A percentile compares a stretch with the other conserved stretches of the same genome.
phyloP scores from a whole-genome alignment of 2,329 filamentous ascomycete species.

The Verticillium nubilum region DNA sequence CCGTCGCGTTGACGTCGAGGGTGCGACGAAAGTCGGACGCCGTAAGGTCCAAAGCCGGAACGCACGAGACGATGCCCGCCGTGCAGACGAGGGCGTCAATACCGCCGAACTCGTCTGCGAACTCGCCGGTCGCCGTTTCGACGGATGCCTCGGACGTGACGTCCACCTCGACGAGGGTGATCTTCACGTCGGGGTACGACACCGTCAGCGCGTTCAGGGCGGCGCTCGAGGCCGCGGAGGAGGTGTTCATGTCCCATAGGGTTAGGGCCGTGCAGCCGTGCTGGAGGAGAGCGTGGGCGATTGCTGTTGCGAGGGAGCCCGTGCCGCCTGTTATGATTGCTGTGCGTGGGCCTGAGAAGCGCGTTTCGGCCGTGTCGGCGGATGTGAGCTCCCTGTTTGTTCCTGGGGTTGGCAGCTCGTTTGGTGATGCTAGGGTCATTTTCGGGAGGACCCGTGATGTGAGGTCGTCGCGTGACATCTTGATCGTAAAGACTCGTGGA shows the following conservation, averaged over 20 bases:
- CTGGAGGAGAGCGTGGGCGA: slow-evolving; percentile 64
- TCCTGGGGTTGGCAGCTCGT: slow-evolving; percentile 6
- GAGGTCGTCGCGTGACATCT: slow-evolving; percentile 12
- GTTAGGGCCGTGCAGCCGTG: slow-evolving; percentile 56
- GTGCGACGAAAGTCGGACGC: slow-evolving; percentile 55
- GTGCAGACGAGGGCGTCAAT: slow-evolving; percentile 51
- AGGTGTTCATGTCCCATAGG: slow-evolving; percentile 53
- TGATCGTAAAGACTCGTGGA: no score
- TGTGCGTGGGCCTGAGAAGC: slow-evolving; percentile 25
- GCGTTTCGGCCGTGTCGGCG: slow-evolving; percentile 7
- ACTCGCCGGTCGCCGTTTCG: slow-evolving; percentile 49
- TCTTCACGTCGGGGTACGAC: slow-evolving; percentile 48
- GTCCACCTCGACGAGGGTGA: slow-evolving; percentile 49
- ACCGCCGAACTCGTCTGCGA: slow-evolving; percentile 62
- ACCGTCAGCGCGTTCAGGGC: slow-evolving; percentile 36
- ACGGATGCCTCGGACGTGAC: slow-evolving; percentile 50
- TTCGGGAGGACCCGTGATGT: slow-evolving; percentile 17
- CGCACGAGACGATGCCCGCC: slow-evolving; percentile 62
- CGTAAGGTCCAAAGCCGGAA: slow-evolving; percentile 54
- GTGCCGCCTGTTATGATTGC: slow-evolving; percentile 58
- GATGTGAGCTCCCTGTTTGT: slow-evolving; percentile 4
- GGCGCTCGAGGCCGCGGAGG: slow-evolving; percentile 24
- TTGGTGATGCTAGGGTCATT: slow-evolving; percentile 17
- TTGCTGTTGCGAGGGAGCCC: slow-evolving; percentile 56
- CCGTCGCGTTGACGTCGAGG: slow-evolving; percentile 68